Percentiles rank a stretch among this genome's conserved stretches.
These are phyloP conservation scores for Toxicodendron radicans DNA, from an alignment of 345 rosid genomes.

Conservation along the genomic window DNA sequence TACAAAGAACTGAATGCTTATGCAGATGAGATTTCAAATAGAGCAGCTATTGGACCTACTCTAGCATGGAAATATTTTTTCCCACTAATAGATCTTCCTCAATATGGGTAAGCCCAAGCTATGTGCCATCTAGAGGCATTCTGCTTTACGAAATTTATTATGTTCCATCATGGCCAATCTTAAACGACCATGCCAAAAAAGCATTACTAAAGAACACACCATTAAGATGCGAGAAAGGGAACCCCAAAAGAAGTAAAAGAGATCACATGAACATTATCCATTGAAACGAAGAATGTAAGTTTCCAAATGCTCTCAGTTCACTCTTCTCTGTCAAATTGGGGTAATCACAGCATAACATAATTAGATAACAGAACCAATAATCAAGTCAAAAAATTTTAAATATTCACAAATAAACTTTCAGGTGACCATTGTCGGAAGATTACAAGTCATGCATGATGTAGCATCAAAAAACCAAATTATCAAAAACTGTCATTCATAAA, in stretches of 20 bases:
- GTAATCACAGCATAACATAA: slow-evolving; percentile 1
- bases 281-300: background rate
- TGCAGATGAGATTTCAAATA: background rate
- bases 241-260: background rate
- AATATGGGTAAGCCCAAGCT: background rate
- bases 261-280: background rate
- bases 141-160: background rate
- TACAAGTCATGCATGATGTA: slow-evolving; percentile 3
- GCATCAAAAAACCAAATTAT: background rate
- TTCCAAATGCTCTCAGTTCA: slow-evolving; percentile 6
- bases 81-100: background rate
- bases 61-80: background rate
- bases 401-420: background rate
- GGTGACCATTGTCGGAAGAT: background rate
- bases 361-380: slow-evolving; percentile 1
- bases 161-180: background rate
- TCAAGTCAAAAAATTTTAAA: background rate
- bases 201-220: background rate
- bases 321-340: slow-evolving; percentile 4
- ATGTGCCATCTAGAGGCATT: background rate
- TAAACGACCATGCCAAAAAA: background rate
- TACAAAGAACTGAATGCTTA: background rate
- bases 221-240: background rate
- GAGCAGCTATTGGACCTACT: background rate
- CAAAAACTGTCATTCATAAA: slow-evolving; percentile 4